Evolutionary conservation across 495 filamentous ascomycete species (phyloP).

Genomic region (Aspergillus indologenus): DNA sequence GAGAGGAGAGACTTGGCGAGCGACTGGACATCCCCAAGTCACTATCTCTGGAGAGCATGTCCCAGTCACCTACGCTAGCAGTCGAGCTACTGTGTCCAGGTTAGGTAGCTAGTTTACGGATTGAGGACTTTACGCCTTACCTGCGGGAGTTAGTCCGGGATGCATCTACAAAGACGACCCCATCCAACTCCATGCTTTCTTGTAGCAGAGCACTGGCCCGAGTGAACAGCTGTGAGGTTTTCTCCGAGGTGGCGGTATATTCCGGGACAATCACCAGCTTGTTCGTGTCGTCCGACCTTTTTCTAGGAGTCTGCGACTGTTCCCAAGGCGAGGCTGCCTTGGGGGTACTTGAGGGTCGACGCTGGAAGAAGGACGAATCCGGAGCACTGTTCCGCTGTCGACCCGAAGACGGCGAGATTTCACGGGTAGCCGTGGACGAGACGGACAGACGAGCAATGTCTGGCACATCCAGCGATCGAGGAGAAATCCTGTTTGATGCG

Average conservation of each 20-base stretch:
- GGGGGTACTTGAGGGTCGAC: not conserved
- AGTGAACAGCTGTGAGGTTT: constrained; percentile 21
- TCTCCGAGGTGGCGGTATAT: not conserved
- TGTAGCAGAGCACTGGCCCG: constrained; percentile 31
- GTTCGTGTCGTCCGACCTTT: constrained; percentile 14
- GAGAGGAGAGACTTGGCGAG: constrained; percentile 6
- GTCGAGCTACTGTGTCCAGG: constrained; percentile 9
- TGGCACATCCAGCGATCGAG: constrained; percentile 7
- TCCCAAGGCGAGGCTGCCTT: not conserved
- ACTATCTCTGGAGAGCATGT: constrained; percentile 2
- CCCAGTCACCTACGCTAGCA: constrained; percentile 13
- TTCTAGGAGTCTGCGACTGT: constrained; percentile 14
- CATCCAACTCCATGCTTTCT: constrained; percentile 31
- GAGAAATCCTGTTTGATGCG: not conserved
- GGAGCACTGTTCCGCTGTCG: not conserved
- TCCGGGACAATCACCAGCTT: constrained; percentile 15
- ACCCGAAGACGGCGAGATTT: constrained; percentile 1
- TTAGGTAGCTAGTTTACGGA: not conserved
- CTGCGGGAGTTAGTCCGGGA: constrained; percentile 20
- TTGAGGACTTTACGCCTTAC: constrained; percentile 5
- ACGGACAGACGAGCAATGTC: constrained; percentile 7
- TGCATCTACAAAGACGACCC: constrained; percentile 35
- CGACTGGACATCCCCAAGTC: constrained; percentile 5
- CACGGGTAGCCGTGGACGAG: not conserved
- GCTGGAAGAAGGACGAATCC: constrained; percentile 10